phyloP scores from a whole-genome alignment of 768 basidiomycete species.

The Mrakia gelida region DNA sequence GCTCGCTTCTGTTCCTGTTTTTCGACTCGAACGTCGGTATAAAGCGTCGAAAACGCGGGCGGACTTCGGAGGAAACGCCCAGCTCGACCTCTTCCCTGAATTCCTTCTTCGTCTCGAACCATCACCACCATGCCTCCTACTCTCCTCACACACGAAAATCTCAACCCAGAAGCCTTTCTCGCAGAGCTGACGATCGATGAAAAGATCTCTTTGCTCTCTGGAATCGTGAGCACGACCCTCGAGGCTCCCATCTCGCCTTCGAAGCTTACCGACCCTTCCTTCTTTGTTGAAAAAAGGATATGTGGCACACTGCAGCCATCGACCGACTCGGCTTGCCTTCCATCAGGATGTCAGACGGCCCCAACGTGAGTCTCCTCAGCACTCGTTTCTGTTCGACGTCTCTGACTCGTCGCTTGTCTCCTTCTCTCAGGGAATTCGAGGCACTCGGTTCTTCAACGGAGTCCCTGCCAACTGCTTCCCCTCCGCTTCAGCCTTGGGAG shows the following conservation, averaged over 20 bases:
- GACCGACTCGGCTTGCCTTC: constrained; percentile 51
- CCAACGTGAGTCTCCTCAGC: constrained; percentile 59
- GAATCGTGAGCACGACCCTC: neutral
- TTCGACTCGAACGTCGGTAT: no score
- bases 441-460: constrained; percentile 50
- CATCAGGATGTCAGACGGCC: constrained; percentile 12
- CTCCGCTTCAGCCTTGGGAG: constrained; percentile 64
- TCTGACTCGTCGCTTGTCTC: neutral
- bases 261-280: neutral
- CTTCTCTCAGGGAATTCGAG: neutral
- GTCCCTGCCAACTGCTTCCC: constrained; percentile 65
- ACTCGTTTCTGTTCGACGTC: neutral
- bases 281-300: neutral
- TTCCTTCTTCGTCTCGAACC: neutral
- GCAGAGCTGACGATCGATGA: neutral
- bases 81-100: neutral
- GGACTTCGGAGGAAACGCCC: neutral
- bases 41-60: neutral
- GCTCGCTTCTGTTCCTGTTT: no score
- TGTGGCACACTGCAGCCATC: neutral
- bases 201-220: constrained; percentile 7
- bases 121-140: neutral
- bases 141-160: neutral
- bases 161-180: neutral
- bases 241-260: constrained; percentile 48